These are phyloP conservation scores for Colletotrichum zoysiae DNA, from an alignment of 2,329 filamentous ascomycete genomes.

Conservation along the genomic window DNA sequence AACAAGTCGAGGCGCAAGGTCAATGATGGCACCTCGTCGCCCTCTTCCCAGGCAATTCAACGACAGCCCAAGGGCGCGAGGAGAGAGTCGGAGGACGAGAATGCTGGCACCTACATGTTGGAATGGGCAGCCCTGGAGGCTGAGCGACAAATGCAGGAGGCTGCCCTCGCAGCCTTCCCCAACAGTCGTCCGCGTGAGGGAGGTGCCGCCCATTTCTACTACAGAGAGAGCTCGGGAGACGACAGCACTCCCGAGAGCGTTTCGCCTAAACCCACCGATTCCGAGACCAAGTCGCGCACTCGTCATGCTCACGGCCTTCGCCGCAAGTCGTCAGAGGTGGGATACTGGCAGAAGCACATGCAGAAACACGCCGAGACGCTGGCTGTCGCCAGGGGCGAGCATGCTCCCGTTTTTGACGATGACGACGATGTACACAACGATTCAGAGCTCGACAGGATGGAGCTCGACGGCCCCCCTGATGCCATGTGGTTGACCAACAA, in stretches of 20 bases:
- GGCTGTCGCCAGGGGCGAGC: slow-evolving; percentile 59
- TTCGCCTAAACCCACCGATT: slow-evolving; percentile 49
- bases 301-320: slow-evolving; percentile 52
- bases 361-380: slow-evolving; percentile 79
- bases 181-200: slow-evolving; percentile 77
- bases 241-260: slow-evolving; percentile 60
- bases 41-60: slow-evolving; percentile 45
- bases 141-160: slow-evolving; percentile 82
- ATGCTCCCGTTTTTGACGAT: slow-evolving; percentile 44
- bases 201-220: slow-evolving; percentile 78
- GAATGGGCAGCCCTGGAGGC: slow-evolving; percentile 84
- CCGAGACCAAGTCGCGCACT: slow-evolving; percentile 42
- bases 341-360: slow-evolving; percentile 86
- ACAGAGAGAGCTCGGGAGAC: slow-evolving; percentile 73
- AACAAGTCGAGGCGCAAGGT: slow-evolving; percentile 56
- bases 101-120: slow-evolving; percentile 81
- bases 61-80: slow-evolving; percentile 60
- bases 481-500: slow-evolving; percentile 56
- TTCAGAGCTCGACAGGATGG: slow-evolving; percentile 59
- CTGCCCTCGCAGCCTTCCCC: slow-evolving; percentile 81
- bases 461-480: slow-evolving; percentile 55
- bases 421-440: slow-evolving; percentile 46
- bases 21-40: slow-evolving; percentile 43
- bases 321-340: slow-evolving; percentile 72
- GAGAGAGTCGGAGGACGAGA: slow-evolving; percentile 80